A percentile compares a stretch with the other conserved stretches of the same genome.
Conservation (phyloP, 2,329 filamentous ascomycete species). For the Arthrobotrys conoides region DNA sequence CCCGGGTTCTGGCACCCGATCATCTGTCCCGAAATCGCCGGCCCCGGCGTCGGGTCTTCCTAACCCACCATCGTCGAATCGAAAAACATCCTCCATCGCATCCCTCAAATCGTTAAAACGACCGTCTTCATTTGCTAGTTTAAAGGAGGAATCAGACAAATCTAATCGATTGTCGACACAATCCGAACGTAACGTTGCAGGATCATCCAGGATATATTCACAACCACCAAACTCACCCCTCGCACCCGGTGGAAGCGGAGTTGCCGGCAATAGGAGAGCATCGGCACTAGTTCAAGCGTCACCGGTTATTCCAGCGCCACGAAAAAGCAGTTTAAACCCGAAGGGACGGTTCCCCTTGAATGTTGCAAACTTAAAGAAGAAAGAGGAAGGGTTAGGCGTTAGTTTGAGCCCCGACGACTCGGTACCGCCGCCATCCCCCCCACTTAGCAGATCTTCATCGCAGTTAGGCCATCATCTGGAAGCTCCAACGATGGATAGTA, state of each 20-base stretch:
- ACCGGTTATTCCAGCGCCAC: constrained; percentile 35
- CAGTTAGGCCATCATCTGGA: constrained; percentile 43
- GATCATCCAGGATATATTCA: constrained; percentile 47
- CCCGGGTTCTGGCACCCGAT: constrained; percentile 49
- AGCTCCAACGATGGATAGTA: constrained; percentile 45
- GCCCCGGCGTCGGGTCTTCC: constrained; percentile 47
- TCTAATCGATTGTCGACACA: constrained; percentile 50
- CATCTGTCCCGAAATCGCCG: constrained; percentile 52
- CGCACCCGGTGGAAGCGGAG: constrained; percentile 56
- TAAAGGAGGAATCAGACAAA: constrained; percentile 55
- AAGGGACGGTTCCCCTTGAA: constrained; percentile 58
- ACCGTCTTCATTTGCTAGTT: constrained; percentile 51
- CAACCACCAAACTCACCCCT: constrained; percentile 49
- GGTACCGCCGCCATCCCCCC: constrained; percentile 45
- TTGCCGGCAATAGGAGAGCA: constrained; percentile 52
- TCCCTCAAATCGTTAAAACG: constrained; percentile 56
- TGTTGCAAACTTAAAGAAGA: constrained; percentile 48
- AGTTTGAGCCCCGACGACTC: constrained; percentile 52
- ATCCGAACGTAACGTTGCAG: constrained; percentile 51
- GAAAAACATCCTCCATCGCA: constrained; percentile 50
- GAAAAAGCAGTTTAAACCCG: constrained; percentile 58
- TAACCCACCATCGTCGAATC: constrained; percentile 33
- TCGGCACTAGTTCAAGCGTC: constrained; percentile 47
- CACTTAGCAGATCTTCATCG: constrained; percentile 53
- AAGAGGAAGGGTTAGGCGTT: constrained; percentile 48